These are phyloP conservation scores for Metroxylon sagu DNA, from an alignment of 176 grass and related monocot species.

Conservation along the genomic window DNA sequence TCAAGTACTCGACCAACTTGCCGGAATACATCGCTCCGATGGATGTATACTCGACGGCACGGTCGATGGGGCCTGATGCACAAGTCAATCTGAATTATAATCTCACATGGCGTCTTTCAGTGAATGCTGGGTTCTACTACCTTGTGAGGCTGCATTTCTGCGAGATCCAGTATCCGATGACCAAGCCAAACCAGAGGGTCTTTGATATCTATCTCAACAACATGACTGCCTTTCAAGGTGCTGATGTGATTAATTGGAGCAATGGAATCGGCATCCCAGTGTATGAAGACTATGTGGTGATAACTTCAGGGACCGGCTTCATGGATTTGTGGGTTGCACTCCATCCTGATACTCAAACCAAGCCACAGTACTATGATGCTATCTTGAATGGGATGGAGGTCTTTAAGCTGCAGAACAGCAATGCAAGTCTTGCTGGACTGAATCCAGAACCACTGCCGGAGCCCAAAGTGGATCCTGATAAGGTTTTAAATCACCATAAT, in stretches of 20 bases:
- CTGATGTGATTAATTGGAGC: constrained; percentile 63
- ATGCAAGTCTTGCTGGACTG: constrained; percentile 68
- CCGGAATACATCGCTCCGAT: constrained; percentile 52
- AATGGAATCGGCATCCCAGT: constrained; percentile 32
- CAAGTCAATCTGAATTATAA: constrained; percentile 54
- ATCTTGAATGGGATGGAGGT: constrained; percentile 92
- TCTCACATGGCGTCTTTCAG: constrained; percentile 63
- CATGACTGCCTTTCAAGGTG: constrained; percentile 24
- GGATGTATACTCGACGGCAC: constrained; percentile 65
- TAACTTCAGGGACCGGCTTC: constrained; percentile 27
- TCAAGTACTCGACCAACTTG: constrained; percentile 26
- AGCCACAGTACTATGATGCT: constrained; percentile 45
- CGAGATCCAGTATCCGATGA: constrained; percentile 58
- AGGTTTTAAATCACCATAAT: background rate
- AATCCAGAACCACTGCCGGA: constrained; percentile 35
- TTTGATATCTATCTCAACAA: constrained; percentile 79
- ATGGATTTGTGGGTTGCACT: constrained; percentile 64
- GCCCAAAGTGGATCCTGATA: background rate
- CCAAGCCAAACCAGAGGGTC: constrained; percentile 51
- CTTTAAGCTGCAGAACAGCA: constrained; percentile 59
- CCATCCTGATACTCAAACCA: constrained; percentile 26
- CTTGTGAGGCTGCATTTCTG: constrained; percentile 87
- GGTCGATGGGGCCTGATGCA: constrained; percentile 63
- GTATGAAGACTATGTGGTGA: constrained; percentile 53
- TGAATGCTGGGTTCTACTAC: constrained; percentile 70